A percentile compares a stretch with the other conserved stretches of the same genome.
phyloP scores from a whole-genome alignment of 768 basidiomycete species.

The Mycena maculata region DNA sequence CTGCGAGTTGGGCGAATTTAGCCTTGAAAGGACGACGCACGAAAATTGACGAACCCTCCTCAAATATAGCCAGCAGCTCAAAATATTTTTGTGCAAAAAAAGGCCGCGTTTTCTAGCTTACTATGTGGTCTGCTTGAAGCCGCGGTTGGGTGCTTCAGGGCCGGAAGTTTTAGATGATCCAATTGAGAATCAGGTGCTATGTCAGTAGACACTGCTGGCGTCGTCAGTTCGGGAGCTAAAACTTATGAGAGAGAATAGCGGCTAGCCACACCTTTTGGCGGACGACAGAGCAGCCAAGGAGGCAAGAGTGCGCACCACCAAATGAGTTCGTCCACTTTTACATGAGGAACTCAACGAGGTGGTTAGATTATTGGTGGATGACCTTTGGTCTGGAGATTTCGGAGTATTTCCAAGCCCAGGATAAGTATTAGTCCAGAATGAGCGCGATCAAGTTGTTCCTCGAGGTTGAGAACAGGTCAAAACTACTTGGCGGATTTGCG shows the following conservation, averaged over 20 bases:
- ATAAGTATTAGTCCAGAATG: too few relatives aligned
- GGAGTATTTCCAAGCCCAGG: too few relatives aligned
- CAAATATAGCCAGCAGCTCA: conserved; percentile 59
- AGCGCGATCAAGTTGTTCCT: too few relatives aligned
- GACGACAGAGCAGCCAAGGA: conserved; percentile 50
- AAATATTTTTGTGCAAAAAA: conserved; percentile 65
- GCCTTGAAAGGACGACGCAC: not conserved
- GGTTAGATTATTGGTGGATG: too few relatives aligned
- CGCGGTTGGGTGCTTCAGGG: conserved; percentile 48
- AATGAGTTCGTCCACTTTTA: too few relatives aligned
- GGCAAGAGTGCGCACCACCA: conserved; percentile 61
- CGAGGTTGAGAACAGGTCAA: too few relatives aligned
- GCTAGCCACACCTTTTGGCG: conserved; percentile 33
- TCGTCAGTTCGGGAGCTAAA: not conserved
- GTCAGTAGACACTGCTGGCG: not conserved
- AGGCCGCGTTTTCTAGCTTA: conserved; percentile 49
- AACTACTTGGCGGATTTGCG: too few relatives aligned
- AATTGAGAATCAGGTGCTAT: conserved; percentile 68
- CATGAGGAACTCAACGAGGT: too few relatives aligned
- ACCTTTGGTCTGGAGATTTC: too few relatives aligned
- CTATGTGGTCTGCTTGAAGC: conserved; percentile 36
- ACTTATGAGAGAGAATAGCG: conserved; percentile 25
- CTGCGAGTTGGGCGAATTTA: not conserved
- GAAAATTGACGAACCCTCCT: conserved; percentile 49
- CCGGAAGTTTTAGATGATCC: conserved; percentile 61